Evolutionary conservation across 2,329 filamentous ascomycete species (phyloP), one percentile per base, ranked within the genome.

Genomic region (Ophiocordyceps polyrhachis-furcata): DNA sequence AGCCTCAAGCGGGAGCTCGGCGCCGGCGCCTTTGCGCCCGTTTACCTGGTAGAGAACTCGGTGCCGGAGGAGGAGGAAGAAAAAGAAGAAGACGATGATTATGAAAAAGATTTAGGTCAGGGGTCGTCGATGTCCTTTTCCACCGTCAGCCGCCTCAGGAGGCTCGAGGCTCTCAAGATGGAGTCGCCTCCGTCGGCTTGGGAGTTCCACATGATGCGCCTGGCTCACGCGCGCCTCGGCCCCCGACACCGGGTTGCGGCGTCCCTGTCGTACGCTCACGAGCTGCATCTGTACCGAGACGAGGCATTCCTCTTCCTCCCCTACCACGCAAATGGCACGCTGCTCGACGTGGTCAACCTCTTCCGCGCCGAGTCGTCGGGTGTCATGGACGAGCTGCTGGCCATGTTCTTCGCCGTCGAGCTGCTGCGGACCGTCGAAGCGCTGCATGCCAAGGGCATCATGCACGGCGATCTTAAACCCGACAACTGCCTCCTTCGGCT

Each of bases 141-240:
- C 55, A 67, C 73, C n/a, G 55, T 69, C 11, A 66, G 65, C 31
- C 65, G 67, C 41, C 76, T 83, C 40, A 66, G 67, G 40, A 50
- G 67, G 1, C 70, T 91, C 5, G 87, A 95, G 61, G 91, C 91
- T 1, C 70, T 98, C 53, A 98, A 98, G 63, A 88, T 94, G 77
- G 91, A 98, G 63, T 75, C 82, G 29, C 86, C 88, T 1, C 84
- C 89, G 0, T 82, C 79, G 5, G 72, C 83, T 0, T 98, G 91
- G 91, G 91, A 98, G 58, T 98, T 96, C 57, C 83, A 94, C 63
- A 93, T 98, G 62, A 86, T 96, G 67, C 81, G 85, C 1, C 75
- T 86, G 45, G 78, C 83, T 2, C 84, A 89, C 50, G 68, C 74
- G 20, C 82, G 91, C 1, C 69, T 98, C 0, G 81, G 80, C 0